phyloP scores from a whole-genome alignment of 768 basidiomycete genomes.

The Tylopilus vinaceipallidus region DNA sequence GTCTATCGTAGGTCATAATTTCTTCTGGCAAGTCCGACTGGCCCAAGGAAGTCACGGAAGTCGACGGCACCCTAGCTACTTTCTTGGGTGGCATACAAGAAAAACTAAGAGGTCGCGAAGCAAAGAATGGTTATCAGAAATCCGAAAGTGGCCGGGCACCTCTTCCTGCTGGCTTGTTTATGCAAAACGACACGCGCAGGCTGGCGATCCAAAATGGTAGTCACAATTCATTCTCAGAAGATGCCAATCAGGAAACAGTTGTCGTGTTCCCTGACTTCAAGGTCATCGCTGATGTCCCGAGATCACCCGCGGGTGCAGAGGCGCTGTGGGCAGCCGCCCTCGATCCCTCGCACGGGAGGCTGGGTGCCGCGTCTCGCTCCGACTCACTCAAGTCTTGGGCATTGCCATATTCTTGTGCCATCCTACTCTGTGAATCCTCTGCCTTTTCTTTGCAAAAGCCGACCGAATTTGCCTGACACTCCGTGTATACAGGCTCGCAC shows the following conservation, averaged over 20 bases:
- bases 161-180: conserved; percentile 52
- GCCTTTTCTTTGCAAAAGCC: not conserved
- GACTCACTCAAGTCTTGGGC: conserved; percentile 65
- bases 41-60: conserved; percentile 76
- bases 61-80: conserved; percentile 67
- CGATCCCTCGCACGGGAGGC: conserved; percentile 53
- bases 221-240: conserved; percentile 63
- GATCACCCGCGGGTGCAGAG: conserved; percentile 62
- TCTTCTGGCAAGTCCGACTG: conserved; percentile 91
- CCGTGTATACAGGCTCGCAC: conserved; percentile 69
- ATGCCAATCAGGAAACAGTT: conserved; percentile 67
- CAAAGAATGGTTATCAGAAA: not conserved
- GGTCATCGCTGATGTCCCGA: conserved; percentile 69
- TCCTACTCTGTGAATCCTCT: conserved; percentile 74
- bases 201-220: conserved; percentile 84
- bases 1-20: conserved; percentile 63
- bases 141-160: conserved; percentile 4
- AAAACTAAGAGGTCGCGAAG: conserved; percentile 4
- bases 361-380: conserved; percentile 43
- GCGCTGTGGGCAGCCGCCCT: conserved; percentile 65
- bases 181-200: conserved; percentile 49
- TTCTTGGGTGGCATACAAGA: conserved; percentile 37
- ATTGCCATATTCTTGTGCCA: conserved; percentile 86
- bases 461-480: conserved; percentile 1
- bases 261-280: conserved; percentile 93